Base-by-base conservation (phyloP, 2,329 filamentous ascomycete genomes). In the Cladophialophora chaetospira region DNA sequence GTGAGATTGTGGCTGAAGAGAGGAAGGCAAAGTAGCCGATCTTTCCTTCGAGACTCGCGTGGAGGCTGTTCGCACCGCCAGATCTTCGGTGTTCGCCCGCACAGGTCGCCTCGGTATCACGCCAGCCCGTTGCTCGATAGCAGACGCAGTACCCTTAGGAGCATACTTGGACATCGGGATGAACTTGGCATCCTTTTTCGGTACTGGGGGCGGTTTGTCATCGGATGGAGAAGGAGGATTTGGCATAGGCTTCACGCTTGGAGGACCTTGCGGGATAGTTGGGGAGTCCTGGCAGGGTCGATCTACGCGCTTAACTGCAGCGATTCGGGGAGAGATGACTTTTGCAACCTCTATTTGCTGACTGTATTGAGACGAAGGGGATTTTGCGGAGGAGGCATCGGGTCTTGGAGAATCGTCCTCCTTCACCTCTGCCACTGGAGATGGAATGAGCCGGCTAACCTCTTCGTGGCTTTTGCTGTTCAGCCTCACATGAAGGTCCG, bases 91-190 rank as follows among this genome's bases (percentile, higher is more conserved):
- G 13, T 58, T 54, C 5, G 61, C 45, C 13, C 62, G 54, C 13
- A 44, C 28, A 11, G 53, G 54, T 44, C 59, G 40, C 10, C 51
- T 58, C 1, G 62, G 59, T 4, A 15, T 58, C 11, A 64, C 51
- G 13, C 61, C 61, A 0, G 57, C 31, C 21, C 48, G 48, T 46
- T 55, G 53, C 36, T 64, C 62, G 33, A 64, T 58, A 17, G 49
- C 55, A 33, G 47, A 54, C 13, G 63, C 58, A 19, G 64, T 66
- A 25, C 49, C 54, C 48, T 60, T 65, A 5, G 63, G 54, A 1
- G 64, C 63, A 49, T 58, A 66, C 55, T 57, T 65, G 1, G 64
- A 66, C 17, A 66, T 38, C 1, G 64, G 64, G 42, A 66, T 65
- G 46, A 61, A 64, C 45, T 61, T 63, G 40, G 63, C 49, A 36